Conservation (phyloP, 2,329 filamentous ascomycete species). For the Myriosclerotinia duriaeana region DNA sequence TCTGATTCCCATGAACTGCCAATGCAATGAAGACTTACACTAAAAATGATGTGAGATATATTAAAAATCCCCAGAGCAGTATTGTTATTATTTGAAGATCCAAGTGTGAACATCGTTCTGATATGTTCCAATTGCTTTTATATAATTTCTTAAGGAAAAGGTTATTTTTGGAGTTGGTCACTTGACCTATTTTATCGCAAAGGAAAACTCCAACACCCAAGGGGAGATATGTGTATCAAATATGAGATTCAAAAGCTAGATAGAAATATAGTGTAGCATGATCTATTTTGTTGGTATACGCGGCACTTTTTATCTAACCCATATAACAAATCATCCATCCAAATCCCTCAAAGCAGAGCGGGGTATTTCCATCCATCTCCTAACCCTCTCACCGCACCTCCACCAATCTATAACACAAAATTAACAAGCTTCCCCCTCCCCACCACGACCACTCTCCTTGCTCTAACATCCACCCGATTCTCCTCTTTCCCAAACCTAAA, state of each 20-base stretch:
- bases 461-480: constrained; percentile 47
- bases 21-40: too few species aligned
- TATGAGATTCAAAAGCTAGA: neutral
- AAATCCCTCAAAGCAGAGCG: neutral
- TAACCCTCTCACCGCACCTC: neutral
- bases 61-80: too few species aligned
- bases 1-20: too few species aligned
- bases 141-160: too few species aligned
- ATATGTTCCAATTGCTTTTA: too few species aligned
- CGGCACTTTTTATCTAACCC: neutral
- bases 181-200: neutral
- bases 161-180: neutral
- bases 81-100: too few species aligned
- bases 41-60: too few species aligned
- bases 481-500: constrained; percentile 47
- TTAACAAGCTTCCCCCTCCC: constrained; percentile 69
- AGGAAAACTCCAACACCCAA: neutral
- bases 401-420: constrained; percentile 55
- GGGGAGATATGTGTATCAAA: neutral
- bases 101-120: too few species aligned
- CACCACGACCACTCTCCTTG: constrained; percentile 67
- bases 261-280: neutral
- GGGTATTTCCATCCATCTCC: neutral
- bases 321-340: neutral
- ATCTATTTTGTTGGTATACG: neutral